Percentiles rank a stretch among this genome's conserved stretches.
phyloP scores from a whole-genome alignment of 2,329 filamentous ascomycete species.

The Fusarium abutilonis region DNA sequence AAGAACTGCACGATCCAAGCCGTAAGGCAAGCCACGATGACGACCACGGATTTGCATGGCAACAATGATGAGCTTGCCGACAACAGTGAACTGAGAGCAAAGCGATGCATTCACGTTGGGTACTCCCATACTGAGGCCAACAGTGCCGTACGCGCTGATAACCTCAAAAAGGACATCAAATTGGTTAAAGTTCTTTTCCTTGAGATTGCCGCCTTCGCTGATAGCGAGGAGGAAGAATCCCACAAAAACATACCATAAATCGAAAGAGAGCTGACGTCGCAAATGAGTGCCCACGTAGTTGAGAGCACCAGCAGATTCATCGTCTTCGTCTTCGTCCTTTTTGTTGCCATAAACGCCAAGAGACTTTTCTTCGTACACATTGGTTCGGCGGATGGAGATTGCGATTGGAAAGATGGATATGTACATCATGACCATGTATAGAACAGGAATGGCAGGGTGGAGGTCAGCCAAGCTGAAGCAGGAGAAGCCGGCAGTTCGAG shows the following conservation, averaged over 20 bases:
- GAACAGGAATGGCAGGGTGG: conserved; percentile 91
- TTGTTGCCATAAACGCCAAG: conserved; percentile 74
- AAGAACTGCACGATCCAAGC: conserved; percentile 69
- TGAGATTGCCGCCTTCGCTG: conserved; percentile 78
- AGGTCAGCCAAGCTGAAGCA: conserved; percentile 80
- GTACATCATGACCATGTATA: conserved; percentile 99
- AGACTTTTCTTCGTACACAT: conserved; percentile 94
- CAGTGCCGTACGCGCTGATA: conserved; percentile 91
- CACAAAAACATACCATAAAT: conserved; percentile 95
- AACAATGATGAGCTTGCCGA: conserved; percentile 76
- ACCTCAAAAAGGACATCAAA: conserved; percentile 84
- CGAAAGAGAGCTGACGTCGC: conserved; percentile 92
- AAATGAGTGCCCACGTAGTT: conserved; percentile 93
- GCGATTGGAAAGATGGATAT: conserved; percentile 97
- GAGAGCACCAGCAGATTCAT: conserved; percentile 65
- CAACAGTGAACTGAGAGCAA: conserved; percentile 78
- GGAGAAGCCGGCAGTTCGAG: conserved; percentile 89
- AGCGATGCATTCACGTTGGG: conserved; percentile 80
- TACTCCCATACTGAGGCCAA: conserved; percentile 89
- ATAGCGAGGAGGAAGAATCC: conserved; percentile 94
- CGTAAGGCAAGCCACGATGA: conserved; percentile 74
- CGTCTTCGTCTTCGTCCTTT: conserved; percentile 58
- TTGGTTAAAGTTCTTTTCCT: conserved; percentile 70
- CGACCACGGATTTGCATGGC: conserved; percentile 76
- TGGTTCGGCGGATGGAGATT: conserved; percentile 91